Evolutionary conservation across 305 asterid species (phyloP).

Genomic region (Fraxinus sp.): DNA sequence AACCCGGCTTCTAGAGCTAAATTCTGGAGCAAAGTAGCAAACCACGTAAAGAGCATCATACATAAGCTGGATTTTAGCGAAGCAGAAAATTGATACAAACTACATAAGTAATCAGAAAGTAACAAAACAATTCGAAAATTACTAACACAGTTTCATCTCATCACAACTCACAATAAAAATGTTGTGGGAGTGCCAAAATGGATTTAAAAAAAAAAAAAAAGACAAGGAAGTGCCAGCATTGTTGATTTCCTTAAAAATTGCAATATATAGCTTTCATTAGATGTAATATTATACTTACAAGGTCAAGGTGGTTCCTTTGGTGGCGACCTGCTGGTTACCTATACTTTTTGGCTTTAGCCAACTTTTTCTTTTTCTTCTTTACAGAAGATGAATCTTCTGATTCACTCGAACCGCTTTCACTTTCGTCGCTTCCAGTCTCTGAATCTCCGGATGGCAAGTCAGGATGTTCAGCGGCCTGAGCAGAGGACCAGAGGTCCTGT

Average conservation of each 20-base stretch:
- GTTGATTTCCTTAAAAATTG: background rate
- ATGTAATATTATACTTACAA: background rate
- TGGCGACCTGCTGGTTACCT: conserved; percentile 29
- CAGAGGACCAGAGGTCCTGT: conserved; percentile 3
- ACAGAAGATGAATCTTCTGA: conserved; percentile 50
- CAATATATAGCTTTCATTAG: background rate
- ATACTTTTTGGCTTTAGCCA: conserved; percentile 78
- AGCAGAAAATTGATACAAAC: background rate
- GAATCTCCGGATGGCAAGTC: conserved; percentile 29
- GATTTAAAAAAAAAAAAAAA: background rate
- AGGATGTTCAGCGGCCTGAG: conserved; percentile 4
- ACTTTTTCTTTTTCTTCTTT: conserved; percentile 84
- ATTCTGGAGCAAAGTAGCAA: background rate
- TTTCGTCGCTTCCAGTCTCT: conserved; percentile 45
- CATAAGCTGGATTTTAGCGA: background rate
- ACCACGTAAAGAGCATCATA: background rate
- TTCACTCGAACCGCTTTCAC: conserved; percentile 39
- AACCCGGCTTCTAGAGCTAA: background rate
- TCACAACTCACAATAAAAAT: background rate
- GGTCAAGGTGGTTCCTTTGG: background rate
- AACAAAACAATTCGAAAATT: background rate
- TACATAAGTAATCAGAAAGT: background rate
- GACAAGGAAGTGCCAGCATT: background rate
- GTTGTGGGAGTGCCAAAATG: background rate
- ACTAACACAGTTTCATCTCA: background rate